Conservation (phyloP, 495 filamentous ascomycete genomes). For the Penicillium arizonense region DNA sequence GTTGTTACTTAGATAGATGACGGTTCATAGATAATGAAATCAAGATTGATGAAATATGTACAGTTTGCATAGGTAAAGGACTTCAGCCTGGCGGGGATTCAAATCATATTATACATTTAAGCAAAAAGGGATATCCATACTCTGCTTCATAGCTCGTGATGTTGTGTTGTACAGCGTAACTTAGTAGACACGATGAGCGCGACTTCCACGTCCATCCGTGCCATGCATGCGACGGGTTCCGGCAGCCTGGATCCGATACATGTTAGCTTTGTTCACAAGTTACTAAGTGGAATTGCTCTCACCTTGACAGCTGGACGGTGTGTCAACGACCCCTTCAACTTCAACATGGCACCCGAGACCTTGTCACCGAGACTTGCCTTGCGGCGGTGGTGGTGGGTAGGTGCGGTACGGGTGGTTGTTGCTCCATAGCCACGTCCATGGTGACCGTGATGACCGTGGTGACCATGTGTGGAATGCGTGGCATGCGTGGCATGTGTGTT, state of each 20-base stretch:
- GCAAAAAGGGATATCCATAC: background rate
- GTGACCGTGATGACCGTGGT: background rate
- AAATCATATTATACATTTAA: background rate
- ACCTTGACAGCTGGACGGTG: conserved; percentile 63
- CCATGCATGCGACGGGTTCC: conserved; percentile 70
- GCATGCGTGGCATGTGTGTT: background rate
- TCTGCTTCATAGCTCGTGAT: background rate
- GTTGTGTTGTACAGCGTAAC: background rate
- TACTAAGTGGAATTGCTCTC: background rate
- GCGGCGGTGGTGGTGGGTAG: conserved; percentile 51
- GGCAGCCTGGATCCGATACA: conserved; percentile 51
- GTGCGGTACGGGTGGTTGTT: conserved; percentile 23
- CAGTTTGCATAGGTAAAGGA: background rate
- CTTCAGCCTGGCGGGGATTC: background rate
- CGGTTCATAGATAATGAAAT: too few relatives aligned
- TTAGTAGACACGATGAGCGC: conserved; percentile 27
- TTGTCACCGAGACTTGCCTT: conserved; percentile 63
- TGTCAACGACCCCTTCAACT: conserved; percentile 61
- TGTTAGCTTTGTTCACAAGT: conserved; percentile 3
- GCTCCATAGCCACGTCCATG: conserved; percentile 3
- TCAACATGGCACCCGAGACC: conserved; percentile 65
- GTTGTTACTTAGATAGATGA: too few relatives aligned
- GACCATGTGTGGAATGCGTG: background rate
- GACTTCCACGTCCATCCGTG: conserved; percentile 61
- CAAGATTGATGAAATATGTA: too few relatives aligned